phyloP scores from a whole-genome alignment of 139 green algal genomes.

The Chlamydomonas schloesseri region DNA sequence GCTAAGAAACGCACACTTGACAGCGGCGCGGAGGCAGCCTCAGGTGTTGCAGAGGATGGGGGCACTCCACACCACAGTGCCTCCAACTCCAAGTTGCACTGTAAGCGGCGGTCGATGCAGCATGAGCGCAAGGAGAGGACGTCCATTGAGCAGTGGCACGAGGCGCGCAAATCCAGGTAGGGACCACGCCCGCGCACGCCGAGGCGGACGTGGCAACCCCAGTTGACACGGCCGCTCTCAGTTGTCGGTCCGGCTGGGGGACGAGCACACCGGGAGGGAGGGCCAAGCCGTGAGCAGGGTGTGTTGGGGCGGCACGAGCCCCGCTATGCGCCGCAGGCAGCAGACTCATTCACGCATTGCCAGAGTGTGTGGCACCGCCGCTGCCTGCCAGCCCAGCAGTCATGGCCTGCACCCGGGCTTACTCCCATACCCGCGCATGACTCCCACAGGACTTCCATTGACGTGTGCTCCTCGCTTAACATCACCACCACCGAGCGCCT shows the following conservation, averaged over 20 bases:
- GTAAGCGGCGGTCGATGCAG: slow-evolving; percentile 32
- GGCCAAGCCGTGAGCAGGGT: too few relatives aligned
- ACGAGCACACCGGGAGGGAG: too few relatives aligned
- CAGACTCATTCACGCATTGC: too few relatives aligned
- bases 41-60: neutral
- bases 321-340: too few relatives aligned
- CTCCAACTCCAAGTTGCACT: neutral
- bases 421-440: too few relatives aligned
- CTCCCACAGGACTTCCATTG: slow-evolving; percentile 59
- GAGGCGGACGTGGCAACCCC: too few relatives aligned
- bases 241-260: too few relatives aligned
- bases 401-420: neutral
- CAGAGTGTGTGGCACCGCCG: too few relatives aligned
- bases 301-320: too few relatives aligned
- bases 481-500: slow-evolving; percentile 54
- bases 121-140: slow-evolving; percentile 46
- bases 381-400: too few relatives aligned
- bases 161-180: slow-evolving; percentile 54
- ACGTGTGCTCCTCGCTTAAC: slow-evolving; percentile 36
- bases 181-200: neutral
- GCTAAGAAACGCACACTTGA: slow-evolving; percentile 22
- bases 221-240: too few relatives aligned
- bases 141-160: slow-evolving; percentile 63
- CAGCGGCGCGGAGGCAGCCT: slow-evolving; percentile 5
- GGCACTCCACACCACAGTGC: neutral